Evolutionary conservation across 441 rosid genomes (phyloP), one percentile per base, ranked within the genome.

Genomic region (Brassica hybrid): DNA sequence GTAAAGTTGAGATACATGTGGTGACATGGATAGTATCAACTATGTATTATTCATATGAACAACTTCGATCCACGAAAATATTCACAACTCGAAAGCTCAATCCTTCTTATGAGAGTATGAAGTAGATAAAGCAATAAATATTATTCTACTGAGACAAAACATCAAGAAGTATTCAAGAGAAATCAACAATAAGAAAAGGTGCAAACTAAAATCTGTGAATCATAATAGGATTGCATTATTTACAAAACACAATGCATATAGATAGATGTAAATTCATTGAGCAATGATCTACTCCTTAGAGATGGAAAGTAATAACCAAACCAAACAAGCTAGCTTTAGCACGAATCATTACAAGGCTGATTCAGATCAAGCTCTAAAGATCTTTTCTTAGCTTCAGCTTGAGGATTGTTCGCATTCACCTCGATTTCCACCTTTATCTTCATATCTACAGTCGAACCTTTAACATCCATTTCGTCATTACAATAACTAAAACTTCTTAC

Each of bases 291-390:
- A 56, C 43, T 54, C 64, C 11, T 52, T 43, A n/a, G n/a, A 27
- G 38, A 52, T 63, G 5, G 13, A 69, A 70, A 48, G 7, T 9
- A 50, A n/a, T n/a, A n/a, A n/a, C n/a, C 8, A 57, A 58, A 48
- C 14, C 27, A 9, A 21, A n/a, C 56, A 3, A 30, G 1, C 19
- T 65, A 77, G 62, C 59, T 14, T 38, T 41, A 56, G 10, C 13
- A 3, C 6, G 71, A 45, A 30, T 68, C 79, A 41, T 74, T 23
- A 38, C 50, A 65, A 65, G 76, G 83, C 74, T 75, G 30, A 14
- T 80, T 80, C 7, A 80, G 50, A 71, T 80, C 83, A 80, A 80
- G 34, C 56, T 54, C 80, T 57, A 71, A 72, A 0, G 76, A 65
- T 12, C 75, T 75, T 67, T 69, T 74, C 57, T 74, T 79, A 38